A percentile compares a stretch with the other conserved stretches of the same genome.
Conservation (phyloP, 2,329 filamentous ascomycete species). For the Calonectria crousiana region DNA sequence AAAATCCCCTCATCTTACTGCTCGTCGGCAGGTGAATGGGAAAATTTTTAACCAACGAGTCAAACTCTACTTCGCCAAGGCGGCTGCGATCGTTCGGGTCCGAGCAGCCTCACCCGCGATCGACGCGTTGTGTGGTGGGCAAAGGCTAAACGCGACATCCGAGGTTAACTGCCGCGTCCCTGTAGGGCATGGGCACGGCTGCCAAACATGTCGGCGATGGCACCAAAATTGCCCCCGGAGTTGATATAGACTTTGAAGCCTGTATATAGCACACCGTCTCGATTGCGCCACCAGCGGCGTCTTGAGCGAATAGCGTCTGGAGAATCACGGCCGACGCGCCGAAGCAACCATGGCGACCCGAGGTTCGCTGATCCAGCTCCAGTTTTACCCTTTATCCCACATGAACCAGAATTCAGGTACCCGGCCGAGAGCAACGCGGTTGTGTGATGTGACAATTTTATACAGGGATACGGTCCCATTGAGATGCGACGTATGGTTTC, state of each 20-base stretch:
- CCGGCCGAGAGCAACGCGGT: neutral
- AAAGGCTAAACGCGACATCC: neutral
- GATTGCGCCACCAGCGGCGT: neutral
- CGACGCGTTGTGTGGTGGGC: neutral
- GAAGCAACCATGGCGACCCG: neutral
- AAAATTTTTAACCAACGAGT: neutral
- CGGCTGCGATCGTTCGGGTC: conserved; percentile 1
- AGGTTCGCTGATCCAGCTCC: neutral
- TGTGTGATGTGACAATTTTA: neutral
- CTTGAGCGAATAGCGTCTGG: neutral
- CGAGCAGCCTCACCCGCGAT: neutral
- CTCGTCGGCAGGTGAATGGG: neutral
- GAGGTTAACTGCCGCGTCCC: neutral
- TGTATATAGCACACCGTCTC: neutral
- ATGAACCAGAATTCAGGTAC: neutral
- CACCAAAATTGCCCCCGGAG: neutral
- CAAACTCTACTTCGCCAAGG: neutral
- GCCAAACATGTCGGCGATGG: neutral
- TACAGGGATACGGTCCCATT: conserved; percentile 83
- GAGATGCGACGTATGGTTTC: conserved; percentile 80
- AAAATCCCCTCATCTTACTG: neutral
- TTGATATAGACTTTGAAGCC: neutral
- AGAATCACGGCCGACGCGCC: neutral
- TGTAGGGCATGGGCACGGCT: neutral
- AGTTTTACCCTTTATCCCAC: neutral